Evolutionary conservation across 768 basidiomycete species (phyloP).

Genomic region (Collybia sordida): DNA sequence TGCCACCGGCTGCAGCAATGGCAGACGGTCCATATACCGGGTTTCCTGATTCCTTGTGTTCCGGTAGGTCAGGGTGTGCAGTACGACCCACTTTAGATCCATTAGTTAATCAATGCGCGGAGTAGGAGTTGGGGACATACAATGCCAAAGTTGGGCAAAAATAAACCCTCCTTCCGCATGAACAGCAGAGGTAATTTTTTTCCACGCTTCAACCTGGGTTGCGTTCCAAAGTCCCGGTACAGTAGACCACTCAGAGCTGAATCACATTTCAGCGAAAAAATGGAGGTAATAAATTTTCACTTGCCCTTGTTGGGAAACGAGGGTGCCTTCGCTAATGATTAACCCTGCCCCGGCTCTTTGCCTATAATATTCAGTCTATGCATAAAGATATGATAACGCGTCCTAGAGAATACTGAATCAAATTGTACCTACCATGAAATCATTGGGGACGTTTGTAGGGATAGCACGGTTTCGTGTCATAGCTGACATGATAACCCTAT

Average conservation of each 20-base stretch:
- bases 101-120: not conserved
- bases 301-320: slow-evolving; percentile 29
- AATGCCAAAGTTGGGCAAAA: slow-evolving; percentile 31
- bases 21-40: slow-evolving; percentile 42
- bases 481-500: slow-evolving; percentile 39
- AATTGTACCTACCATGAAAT: slow-evolving; percentile 20
- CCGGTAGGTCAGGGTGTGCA: slow-evolving; percentile 32
- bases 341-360: slow-evolving; percentile 36
- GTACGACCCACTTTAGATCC: slow-evolving; percentile 27
- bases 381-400: no score
- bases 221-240: slow-evolving; percentile 39
- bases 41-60: slow-evolving; percentile 33
- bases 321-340: slow-evolving; percentile 30
- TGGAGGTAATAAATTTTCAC: no score
- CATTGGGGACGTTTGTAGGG: slow-evolving; percentile 29
- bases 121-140: slow-evolving; percentile 11
- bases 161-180: slow-evolving; percentile 37
- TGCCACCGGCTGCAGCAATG: slow-evolving; percentile 34
- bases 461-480: slow-evolving; percentile 41
- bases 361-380: slow-evolving; percentile 27
- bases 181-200: slow-evolving; percentile 35
- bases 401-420: no score
- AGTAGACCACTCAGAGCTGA: slow-evolving; percentile 33
- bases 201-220: slow-evolving; percentile 35
- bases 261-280: not conserved